Evolutionary conservation across 768 basidiomycete species (phyloP).

Genomic region (Leucocoprinus leucothites): DNA sequence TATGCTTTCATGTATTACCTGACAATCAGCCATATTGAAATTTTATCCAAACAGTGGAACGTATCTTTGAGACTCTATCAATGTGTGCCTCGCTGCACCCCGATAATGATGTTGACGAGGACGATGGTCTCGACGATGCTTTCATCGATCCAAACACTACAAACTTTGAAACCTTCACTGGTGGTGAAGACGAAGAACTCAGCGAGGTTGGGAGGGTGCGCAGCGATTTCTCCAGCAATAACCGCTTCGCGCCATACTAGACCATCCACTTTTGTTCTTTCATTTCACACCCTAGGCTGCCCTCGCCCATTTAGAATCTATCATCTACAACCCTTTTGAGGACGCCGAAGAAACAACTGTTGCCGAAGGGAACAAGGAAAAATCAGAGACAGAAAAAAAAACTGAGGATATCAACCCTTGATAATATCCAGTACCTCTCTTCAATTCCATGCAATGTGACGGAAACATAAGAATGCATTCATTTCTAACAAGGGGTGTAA

Average conservation of each 20-base stretch:
- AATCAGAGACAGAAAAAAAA: constrained; percentile 4
- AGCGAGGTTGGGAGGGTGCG: constrained; percentile 92
- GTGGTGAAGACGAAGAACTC: constrained; percentile 67
- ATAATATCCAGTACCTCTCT: not conserved
- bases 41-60: constrained; percentile 57
- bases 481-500: not conserved
- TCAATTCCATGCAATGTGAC: not conserved
- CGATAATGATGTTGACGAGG: constrained; percentile 49
- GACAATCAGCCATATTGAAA: not conserved
- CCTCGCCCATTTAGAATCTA: constrained; percentile 78
- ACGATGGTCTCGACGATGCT: constrained; percentile 52
- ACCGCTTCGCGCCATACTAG: constrained; percentile 87
- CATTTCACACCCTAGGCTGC: constrained; percentile 56
- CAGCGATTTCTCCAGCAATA: constrained; percentile 78
- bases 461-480: not conserved
- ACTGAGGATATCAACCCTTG: not conserved
- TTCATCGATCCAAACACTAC: constrained; percentile 47
- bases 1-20: constrained; percentile 36
- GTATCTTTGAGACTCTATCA: constrained; percentile 86
- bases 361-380: not conserved
- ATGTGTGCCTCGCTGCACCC: constrained; percentile 84
- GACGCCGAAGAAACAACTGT: constrained; percentile 11
- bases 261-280: constrained; percentile 29
- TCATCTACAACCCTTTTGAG: constrained; percentile 56
- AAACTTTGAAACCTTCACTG: constrained; percentile 53